A percentile compares a stretch with the other conserved stretches of the same genome.
phyloP scores from a whole-genome alignment of 805 yeast species.

The Clavispora santaluciae region DNA sequence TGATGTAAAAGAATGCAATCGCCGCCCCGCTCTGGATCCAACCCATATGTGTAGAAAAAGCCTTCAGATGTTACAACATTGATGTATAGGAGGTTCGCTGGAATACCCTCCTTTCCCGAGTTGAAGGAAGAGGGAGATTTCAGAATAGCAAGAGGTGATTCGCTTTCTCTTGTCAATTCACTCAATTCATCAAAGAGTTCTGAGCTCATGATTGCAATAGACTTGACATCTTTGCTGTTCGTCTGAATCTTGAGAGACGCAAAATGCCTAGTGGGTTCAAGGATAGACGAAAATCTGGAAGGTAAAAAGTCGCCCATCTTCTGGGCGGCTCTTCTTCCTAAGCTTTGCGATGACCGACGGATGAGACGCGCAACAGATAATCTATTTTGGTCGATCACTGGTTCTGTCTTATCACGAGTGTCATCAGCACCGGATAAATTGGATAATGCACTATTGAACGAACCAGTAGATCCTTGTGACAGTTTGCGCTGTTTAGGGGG shows the following conservation, averaged over 20 bases:
- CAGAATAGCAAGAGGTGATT: background rate
- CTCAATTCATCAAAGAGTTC: slow-evolving; percentile 27
- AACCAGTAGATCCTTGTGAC: slow-evolving; percentile 35
- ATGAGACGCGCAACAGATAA: slow-evolving; percentile 71
- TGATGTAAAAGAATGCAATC: slow-evolving; percentile 80
- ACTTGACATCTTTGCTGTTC: slow-evolving; percentile 35
- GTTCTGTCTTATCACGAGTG: slow-evolving; percentile 39
- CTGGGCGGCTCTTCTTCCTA: slow-evolving; percentile 80
- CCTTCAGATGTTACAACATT: slow-evolving; percentile 82
- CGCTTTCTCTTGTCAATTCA: background rate
- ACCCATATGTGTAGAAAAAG: slow-evolving; percentile 68
- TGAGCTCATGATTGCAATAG: slow-evolving; percentile 43
- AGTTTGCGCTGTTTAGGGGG: slow-evolving; percentile 31
- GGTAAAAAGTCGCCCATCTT: slow-evolving; percentile 88
- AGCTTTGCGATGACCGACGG: slow-evolving; percentile 69
- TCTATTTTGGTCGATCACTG: slow-evolving; percentile 66
- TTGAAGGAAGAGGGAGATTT: slow-evolving; percentile 3
- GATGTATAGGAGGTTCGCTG: slow-evolving; percentile 39
- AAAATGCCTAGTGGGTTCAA: slow-evolving; percentile 89
- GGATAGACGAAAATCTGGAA: slow-evolving; percentile 67
- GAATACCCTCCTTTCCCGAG: slow-evolving; percentile 12
- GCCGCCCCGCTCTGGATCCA: slow-evolving; percentile 88
- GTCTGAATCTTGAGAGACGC: slow-evolving; percentile 70
- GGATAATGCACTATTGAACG: slow-evolving; percentile 30
- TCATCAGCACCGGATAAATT: slow-evolving; percentile 19